A percentile compares a stretch with the other conserved stretches of the same genome.
phyloP scores from a whole-genome alignment of 2,329 filamentous ascomycete genomes.

The Knoxdaviesia capensis region DNA sequence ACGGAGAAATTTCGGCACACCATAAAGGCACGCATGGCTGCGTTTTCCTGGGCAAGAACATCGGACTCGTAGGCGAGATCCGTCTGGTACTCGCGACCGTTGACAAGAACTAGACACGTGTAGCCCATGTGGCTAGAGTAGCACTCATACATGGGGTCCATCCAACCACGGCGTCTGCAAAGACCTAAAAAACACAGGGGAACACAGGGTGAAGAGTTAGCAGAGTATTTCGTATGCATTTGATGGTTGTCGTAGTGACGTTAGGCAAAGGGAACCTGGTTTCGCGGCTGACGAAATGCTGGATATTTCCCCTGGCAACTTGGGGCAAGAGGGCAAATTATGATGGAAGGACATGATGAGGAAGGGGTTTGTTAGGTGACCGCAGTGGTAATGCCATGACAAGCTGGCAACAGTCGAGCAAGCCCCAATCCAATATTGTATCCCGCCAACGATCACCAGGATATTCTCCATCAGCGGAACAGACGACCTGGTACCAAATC shows the following conservation, averaged over 20 bases:
- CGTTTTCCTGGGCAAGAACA: constrained; percentile 71
- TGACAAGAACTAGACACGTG: constrained; percentile 81
- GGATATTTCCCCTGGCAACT: not conserved
- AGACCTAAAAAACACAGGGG: constrained; percentile 39
- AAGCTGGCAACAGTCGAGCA: too few relatives aligned
- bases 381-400: too few relatives aligned
- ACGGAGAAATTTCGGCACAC: constrained; percentile 95
- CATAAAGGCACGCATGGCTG: constrained; percentile 90
- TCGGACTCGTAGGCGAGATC: constrained; percentile 71
- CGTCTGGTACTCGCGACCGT: constrained; percentile 90
- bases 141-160: constrained; percentile 72
- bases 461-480: too few relatives aligned
- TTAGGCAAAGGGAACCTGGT: too few relatives aligned
- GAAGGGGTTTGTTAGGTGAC: too few relatives aligned
- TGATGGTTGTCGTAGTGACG: too few relatives aligned
- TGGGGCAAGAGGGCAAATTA: not conserved
- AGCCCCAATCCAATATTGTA: too few relatives aligned
- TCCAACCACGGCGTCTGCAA: constrained; percentile 87
- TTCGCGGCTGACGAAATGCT: too few relatives aligned
- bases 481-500: too few relatives aligned
- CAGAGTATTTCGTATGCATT: not conserved
- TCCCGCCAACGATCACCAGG: too few relatives aligned
- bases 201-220: not conserved
- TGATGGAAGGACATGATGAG: not conserved
- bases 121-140: constrained; percentile 57